These are phyloP conservation scores for Serendipita sp. DNA, from an alignment of 1,284 basidiomycete species.

Conservation along the genomic window DNA sequence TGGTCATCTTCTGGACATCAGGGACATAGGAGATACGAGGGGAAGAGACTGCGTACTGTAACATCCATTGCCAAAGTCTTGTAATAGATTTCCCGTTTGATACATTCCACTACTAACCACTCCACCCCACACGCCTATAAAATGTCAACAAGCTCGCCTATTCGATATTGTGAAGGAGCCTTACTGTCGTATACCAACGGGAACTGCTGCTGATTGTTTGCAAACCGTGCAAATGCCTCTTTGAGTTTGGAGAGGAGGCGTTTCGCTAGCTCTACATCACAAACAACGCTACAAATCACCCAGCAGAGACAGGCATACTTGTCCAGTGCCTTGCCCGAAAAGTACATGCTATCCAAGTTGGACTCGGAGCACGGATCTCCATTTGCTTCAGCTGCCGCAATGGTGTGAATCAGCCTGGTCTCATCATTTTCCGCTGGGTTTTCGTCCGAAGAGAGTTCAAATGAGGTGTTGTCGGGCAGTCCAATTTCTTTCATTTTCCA, in stretches of 20 bases:
- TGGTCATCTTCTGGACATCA: constrained; percentile 5
- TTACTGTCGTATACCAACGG: constrained; percentile 8
- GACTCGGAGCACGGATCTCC: background rate
- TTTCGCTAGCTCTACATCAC: background rate
- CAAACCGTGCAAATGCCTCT: constrained; percentile 3
- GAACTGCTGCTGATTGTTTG: constrained; percentile 3
- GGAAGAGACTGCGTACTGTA: constrained; percentile 3
- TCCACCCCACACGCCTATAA: constrained; percentile 2
- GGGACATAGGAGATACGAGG: background rate
- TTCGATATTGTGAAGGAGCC: background rate
- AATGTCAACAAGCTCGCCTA: background rate
- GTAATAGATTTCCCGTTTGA: constrained; percentile 3
- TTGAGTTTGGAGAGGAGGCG: background rate
- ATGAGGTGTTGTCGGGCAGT: background rate
- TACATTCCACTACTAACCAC: background rate
- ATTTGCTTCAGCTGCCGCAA: background rate
- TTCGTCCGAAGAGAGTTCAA: background rate
- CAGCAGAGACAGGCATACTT: constrained; percentile 7
- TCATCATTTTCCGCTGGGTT: background rate
- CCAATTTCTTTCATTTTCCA: background rate
- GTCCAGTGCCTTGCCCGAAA: constrained; percentile 8
- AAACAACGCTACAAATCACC: background rate
- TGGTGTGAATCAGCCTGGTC: background rate
- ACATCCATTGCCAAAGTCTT: constrained; percentile 5
- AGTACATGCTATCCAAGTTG: constrained; percentile 8